phyloP scores from a whole-genome alignment of 306 rosid species.

The Trifolium pratense region DNA sequence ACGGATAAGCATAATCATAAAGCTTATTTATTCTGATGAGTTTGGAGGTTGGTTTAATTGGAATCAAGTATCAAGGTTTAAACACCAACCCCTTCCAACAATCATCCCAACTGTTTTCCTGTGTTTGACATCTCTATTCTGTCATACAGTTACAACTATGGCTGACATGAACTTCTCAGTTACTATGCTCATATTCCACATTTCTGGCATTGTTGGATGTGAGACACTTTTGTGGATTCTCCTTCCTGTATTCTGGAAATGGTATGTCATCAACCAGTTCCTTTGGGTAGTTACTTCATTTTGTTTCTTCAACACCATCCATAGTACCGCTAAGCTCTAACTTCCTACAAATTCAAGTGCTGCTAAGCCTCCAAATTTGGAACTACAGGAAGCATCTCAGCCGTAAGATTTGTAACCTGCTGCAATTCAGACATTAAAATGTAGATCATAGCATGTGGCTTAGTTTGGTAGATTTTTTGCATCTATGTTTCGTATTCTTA shows the following conservation, averaged over 20 bases:
- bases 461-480: no score
- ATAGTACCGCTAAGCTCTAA: neutral
- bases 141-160: neutral
- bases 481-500: no score
- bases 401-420: no score
- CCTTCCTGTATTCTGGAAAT: neutral
- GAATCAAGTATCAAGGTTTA: neutral
- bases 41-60: neutral
- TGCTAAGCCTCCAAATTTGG: neutral
- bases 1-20: no score
- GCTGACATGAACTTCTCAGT: neutral
- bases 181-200: neutral
- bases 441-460: no score
- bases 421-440: no score
- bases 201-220: conserved; percentile 9
- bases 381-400: neutral
- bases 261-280: neutral
- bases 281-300: neutral
- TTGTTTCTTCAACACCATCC: neutral
- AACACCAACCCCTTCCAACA: neutral
- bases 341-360: no score
- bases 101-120: neutral
- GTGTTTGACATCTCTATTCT: no score
- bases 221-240: conserved; percentile 14
- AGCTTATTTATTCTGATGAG: neutral